These are phyloP conservation scores for Xylariaceae sp. DNA, from an alignment of 2,329 filamentous ascomycete species.

Conservation along the genomic window DNA sequence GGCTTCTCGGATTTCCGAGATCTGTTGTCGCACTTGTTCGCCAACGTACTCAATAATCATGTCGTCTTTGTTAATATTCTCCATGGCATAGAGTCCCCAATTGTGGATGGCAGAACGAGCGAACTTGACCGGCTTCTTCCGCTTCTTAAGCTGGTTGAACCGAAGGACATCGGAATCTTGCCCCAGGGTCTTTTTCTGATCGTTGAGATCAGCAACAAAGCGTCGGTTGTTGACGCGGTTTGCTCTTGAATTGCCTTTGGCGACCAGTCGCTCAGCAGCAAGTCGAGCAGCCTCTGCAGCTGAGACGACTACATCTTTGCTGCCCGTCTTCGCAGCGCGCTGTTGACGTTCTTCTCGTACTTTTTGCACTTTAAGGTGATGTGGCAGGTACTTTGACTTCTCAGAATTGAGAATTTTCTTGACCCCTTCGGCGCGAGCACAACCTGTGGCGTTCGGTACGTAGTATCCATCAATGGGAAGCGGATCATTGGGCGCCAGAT, in stretches of 20 bases:
- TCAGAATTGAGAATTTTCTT: conserved; percentile 96
- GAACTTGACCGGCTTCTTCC: conserved; percentile 98
- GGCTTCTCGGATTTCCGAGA: conserved; percentile 91
- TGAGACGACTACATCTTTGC: conserved; percentile 60
- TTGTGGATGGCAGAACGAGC: conserved; percentile 97
- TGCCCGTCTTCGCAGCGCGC: conserved; percentile 60
- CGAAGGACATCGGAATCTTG: conserved; percentile 86
- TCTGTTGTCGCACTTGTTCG: conserved; percentile 93
- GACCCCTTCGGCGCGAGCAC: conserved; percentile 85
- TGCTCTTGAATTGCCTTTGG: conserved; percentile 85
- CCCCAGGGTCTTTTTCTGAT: conserved; percentile 82
- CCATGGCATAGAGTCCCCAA: conserved; percentile 96
- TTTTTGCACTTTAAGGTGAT: conserved; percentile 94
- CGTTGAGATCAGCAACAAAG: conserved; percentile 89
- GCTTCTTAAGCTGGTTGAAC: conserved; percentile 99
- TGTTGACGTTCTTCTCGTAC: conserved; percentile 87
- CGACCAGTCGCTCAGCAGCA: conserved; percentile 72
- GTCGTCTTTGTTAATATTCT: conserved; percentile 94
- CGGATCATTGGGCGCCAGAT: conserved; percentile 29
- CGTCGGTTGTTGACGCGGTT: conserved; percentile 95
- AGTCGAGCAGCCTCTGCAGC: conserved; percentile 69
- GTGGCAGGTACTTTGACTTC: conserved; percentile 96
- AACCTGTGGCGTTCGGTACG: conserved; percentile 79
- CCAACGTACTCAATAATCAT: conserved; percentile 99
- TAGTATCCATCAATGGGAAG: conserved; percentile 64